These are phyloP conservation scores for Ceratocystis cubensis DNA, from an alignment of 2,329 filamentous ascomycete species.

Conservation along the genomic window DNA sequence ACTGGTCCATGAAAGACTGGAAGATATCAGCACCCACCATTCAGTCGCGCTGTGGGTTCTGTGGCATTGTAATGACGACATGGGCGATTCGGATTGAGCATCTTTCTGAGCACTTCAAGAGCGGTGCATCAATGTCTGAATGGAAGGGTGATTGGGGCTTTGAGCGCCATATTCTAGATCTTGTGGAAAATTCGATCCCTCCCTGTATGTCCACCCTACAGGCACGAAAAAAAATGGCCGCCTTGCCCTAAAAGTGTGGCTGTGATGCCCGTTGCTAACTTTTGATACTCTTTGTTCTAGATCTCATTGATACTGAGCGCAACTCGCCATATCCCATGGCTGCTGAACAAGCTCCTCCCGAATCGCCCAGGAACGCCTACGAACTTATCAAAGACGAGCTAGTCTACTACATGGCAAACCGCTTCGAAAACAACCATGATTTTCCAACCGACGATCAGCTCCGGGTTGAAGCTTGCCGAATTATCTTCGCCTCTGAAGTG, in stretches of 20 bases:
- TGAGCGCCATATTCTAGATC: conserved; percentile 45
- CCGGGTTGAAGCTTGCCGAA: conserved; percentile 45
- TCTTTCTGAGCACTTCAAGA: conserved; percentile 55
- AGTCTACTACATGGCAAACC: conserved; percentile 38
- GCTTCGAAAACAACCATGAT: conserved; percentile 32
- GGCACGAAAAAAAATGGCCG: conserved; percentile 26
- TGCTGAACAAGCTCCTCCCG: conserved; percentile 34
- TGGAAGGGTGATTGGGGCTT: conserved; percentile 63
- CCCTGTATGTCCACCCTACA: conserved; percentile 39
- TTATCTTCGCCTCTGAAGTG: conserved; percentile 44
- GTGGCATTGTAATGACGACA: conserved; percentile 47
- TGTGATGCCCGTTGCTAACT: conserved; percentile 1
- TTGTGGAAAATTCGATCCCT: conserved; percentile 55
- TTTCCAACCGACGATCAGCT: conserved; percentile 41
- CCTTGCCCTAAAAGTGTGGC: conserved; percentile 32
- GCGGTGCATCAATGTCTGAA: conserved; percentile 52
- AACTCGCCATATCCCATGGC: conserved; percentile 43
- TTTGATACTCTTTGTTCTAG: conserved; percentile 28
- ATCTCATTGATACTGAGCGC: conserved; percentile 52
- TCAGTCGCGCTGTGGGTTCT: conserved; percentile 53
- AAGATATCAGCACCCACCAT: conserved; percentile 49
- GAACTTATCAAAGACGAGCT: conserved; percentile 49
- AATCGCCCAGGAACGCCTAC: conserved; percentile 45
- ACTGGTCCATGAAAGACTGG: conserved; percentile 55
- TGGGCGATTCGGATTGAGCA: conserved; percentile 51